Evolutionary conservation across 2,329 filamentous ascomycete species (phyloP).

Genomic region (Trichoderma cornu-damae): DNA sequence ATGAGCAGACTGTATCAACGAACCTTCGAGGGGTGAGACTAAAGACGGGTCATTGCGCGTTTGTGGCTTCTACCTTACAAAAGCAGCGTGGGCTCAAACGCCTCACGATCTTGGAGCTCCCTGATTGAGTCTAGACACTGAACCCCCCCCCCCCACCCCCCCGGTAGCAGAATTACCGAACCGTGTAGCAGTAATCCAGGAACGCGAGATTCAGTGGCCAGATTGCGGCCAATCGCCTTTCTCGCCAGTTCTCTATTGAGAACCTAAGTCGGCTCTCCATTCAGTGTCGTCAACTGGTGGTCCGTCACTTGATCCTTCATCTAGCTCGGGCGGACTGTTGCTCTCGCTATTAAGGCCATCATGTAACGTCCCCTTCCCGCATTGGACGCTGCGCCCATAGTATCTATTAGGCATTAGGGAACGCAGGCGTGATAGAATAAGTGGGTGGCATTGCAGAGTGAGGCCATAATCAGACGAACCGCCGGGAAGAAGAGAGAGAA

Average conservation of each 20-base stretch:
- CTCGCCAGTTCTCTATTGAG: constrained; percentile 1
- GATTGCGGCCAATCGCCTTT: constrained; percentile 4
- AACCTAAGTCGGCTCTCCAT: constrained; percentile 6
- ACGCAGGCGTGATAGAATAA: background rate
- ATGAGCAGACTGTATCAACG: background rate
- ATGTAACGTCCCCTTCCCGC: constrained; percentile 13
- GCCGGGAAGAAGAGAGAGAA: too few species aligned
- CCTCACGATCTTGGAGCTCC: constrained; percentile 8
- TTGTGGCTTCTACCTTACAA: constrained; percentile 14
- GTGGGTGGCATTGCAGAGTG: background rate
- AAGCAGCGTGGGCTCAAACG: constrained; percentile 14
- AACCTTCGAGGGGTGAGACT: constrained; percentile 2
- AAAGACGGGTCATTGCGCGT: background rate
- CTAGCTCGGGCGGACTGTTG: background rate
- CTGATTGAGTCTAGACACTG: constrained; percentile 2
- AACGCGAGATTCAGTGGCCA: constrained; percentile 10
- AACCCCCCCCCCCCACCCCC: too few species aligned
- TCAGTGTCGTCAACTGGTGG: background rate
- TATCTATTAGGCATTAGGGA: background rate
- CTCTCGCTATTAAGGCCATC: background rate
- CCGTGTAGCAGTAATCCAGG: constrained; percentile 16
- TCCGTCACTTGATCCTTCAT: constrained; percentile 16
- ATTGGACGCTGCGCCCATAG: constrained; percentile 9
- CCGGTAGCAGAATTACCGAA: constrained; percentile 13
- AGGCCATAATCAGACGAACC: background rate